Percentiles rank a stretch among this genome's conserved stretches.
Conservation (phyloP, 2,329 filamentous ascomycete genomes). For the Clarireedia paspali region DNA sequence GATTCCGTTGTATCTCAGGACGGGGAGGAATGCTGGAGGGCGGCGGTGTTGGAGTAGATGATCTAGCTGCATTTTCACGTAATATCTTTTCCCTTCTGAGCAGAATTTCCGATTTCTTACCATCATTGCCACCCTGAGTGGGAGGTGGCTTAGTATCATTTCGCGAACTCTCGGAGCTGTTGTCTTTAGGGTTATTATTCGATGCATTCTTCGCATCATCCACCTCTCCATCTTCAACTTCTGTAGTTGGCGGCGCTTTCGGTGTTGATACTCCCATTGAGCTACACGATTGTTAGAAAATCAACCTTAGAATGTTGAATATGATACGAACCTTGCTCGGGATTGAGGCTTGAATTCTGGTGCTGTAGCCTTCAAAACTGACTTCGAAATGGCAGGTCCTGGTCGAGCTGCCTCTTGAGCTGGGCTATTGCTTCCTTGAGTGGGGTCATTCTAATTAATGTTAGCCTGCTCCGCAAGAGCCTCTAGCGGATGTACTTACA, state of each 20-base stretch:
- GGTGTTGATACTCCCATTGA: constrained; percentile 28
- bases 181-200: background rate
- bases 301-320: constrained; percentile 27
- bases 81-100: constrained; percentile 24
- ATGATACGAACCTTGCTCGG: constrained; percentile 25
- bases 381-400: constrained; percentile 17
- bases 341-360: constrained; percentile 54
- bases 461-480: constrained; percentile 23
- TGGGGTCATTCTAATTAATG: constrained; percentile 16
- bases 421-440: constrained; percentile 11
- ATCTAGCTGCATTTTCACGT: constrained; percentile 23
- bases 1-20: constrained; percentile 17
- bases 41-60: constrained; percentile 12
- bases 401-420: constrained; percentile 5
- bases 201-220: constrained; percentile 44
- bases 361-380: constrained; percentile 51
- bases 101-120: constrained; percentile 23
- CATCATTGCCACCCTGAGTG: constrained; percentile 11
- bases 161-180: constrained; percentile 5
- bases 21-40: constrained; percentile 18
- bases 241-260: constrained; percentile 30
- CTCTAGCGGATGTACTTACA: constrained; percentile 37
- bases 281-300: constrained; percentile 15
- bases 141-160: constrained; percentile 15
- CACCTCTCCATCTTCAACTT: constrained; percentile 68